Evolutionary conservation across 805 yeast species (phyloP).

Genomic region (Saccharomycopsis microspora): DNA sequence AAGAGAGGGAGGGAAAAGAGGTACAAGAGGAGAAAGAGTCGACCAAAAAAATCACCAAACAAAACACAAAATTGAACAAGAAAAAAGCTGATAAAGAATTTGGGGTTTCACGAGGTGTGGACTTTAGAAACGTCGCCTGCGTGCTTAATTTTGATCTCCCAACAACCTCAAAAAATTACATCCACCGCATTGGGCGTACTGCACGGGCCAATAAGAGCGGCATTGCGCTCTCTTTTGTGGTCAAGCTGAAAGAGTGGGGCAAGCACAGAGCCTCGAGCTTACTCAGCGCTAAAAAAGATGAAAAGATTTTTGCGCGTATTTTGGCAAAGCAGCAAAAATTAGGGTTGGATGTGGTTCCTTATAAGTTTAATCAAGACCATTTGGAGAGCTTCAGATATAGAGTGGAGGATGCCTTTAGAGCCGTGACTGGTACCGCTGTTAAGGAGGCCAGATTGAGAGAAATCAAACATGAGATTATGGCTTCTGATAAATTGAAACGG

Average conservation of each 20-base stretch:
- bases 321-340: conserved; percentile 62
- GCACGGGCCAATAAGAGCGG: conserved; percentile 97
- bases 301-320: conserved; percentile 69
- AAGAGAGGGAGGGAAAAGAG: conserved; percentile 18
- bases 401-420: conserved; percentile 93
- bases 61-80: conserved; percentile 18
- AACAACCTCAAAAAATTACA: conserved; percentile 74
- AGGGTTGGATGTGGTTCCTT: conserved; percentile 73
- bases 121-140: conserved; percentile 91
- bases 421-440: conserved; percentile 80
- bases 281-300: conserved; percentile 68
- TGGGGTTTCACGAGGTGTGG: conserved; percentile 95
- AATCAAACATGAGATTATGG: conserved; percentile 72
- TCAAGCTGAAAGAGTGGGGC: conserved; percentile 73
- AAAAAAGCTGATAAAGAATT: conserved; percentile 50
- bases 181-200: conserved; percentile 93
- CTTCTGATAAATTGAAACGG: conserved; percentile 82
- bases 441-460: conserved; percentile 92
- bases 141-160: conserved; percentile 94
- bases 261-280: conserved; percentile 76
- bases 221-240: conserved; percentile 87
- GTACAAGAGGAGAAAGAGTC: conserved; percentile 17
- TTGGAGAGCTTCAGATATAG: conserved; percentile 94
- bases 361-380: conserved; percentile 82
- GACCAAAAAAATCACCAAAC: conserved; percentile 15